Conservation (phyloP, 2,329 filamentous ascomycete species). For the Pseudocercospora fijiensis region DNA sequence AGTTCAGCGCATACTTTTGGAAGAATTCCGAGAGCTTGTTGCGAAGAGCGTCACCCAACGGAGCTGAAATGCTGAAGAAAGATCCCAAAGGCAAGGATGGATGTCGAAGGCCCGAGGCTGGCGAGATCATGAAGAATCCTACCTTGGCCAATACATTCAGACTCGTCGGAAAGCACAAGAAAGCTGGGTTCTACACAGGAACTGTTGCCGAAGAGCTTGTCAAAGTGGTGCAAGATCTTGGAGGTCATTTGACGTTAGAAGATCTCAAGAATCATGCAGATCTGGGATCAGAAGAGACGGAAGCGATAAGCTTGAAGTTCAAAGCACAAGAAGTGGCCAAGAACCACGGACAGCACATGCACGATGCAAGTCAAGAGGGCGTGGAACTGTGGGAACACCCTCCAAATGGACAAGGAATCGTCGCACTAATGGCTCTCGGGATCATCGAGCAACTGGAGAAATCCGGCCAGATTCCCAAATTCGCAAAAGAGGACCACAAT, state of each 20-base stretch:
- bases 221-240: conserved; percentile 71
- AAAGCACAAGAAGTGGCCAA: conserved; percentile 57
- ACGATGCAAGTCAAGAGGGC: conserved; percentile 51
- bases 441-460: conserved; percentile 85
- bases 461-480: conserved; percentile 69
- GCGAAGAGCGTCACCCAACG: conserved; percentile 77
- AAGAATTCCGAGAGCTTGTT: conserved; percentile 61
- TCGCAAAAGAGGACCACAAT: conserved; percentile 74
- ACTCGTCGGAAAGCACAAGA: conserved; percentile 73
- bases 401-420: conserved; percentile 92
- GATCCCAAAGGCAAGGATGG: conserved; percentile 68
- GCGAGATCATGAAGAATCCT: conserved; percentile 87
- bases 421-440: conserved; percentile 89
- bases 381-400: conserved; percentile 95
- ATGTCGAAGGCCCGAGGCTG: conserved; percentile 70
- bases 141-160: conserved; percentile 79
- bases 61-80: conserved; percentile 79
- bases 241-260: conserved; percentile 74
- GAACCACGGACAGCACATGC: conserved; percentile 47
- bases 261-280: conserved; percentile 78
- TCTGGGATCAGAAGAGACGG: conserved; percentile 71
- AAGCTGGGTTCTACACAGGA: conserved; percentile 87
- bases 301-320: conserved; percentile 72
- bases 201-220: conserved; percentile 78
- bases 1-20: conserved; percentile 74